phyloP scores from a whole-genome alignment of 179 eudicot genomes.

The Spinacia oleracea region DNA sequence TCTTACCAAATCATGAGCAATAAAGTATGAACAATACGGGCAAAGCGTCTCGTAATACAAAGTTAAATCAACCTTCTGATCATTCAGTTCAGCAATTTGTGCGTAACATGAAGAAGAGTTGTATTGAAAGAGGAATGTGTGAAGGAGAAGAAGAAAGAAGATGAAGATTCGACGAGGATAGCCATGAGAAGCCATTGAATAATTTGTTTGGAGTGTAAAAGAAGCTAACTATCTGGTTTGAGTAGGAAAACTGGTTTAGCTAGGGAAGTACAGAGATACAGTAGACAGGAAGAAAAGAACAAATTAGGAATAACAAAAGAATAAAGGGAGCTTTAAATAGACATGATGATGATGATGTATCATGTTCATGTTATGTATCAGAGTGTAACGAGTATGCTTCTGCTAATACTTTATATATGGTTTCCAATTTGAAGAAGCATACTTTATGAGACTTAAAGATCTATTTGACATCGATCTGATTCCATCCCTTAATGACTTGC shows the following conservation, averaged over 20 bases:
- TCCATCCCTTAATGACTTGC: too few species aligned
- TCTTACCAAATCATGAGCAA: constrained; percentile 51
- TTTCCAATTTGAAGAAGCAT: too few species aligned
- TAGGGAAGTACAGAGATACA: not conserved
- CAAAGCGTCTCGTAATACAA: constrained; percentile 79
- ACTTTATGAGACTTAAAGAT: too few species aligned
- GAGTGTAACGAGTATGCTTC: too few species aligned
- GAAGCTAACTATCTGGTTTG: not conserved
- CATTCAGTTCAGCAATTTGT: constrained; percentile 6
- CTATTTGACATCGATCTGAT: too few species aligned
- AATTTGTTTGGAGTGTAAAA: not conserved
- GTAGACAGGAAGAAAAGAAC: constrained; percentile 25
- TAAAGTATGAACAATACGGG: constrained; percentile 72
- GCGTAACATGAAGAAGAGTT: constrained; percentile 18
- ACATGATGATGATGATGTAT: too few species aligned
- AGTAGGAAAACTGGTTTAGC: not conserved
- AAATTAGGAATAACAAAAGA: not conserved
- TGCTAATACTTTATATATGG: too few species aligned
- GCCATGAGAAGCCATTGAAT: constrained; percentile 22
- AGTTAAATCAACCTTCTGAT: constrained; percentile 49
- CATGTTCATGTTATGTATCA: too few species aligned
- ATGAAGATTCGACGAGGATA: not conserved
- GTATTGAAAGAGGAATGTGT: constrained; percentile 1
- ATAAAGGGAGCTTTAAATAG: constrained; percentile 9
- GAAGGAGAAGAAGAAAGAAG: constrained; percentile 6